These are phyloP conservation scores for Candida anglica DNA, from an alignment of 805 yeast genomes.

Conservation along the genomic window DNA sequence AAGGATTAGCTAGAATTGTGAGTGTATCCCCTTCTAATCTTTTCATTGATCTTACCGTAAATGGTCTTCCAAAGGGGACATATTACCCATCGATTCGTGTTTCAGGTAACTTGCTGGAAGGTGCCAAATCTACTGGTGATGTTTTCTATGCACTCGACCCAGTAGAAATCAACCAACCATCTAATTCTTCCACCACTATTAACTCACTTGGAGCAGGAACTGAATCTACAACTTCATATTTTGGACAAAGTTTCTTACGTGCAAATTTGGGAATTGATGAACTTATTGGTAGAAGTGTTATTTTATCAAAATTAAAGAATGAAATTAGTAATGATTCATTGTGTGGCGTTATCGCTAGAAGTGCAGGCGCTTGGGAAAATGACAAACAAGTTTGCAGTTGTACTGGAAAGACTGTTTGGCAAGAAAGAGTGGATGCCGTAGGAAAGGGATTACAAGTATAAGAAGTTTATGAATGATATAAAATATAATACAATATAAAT, in stretches of 20 bases:
- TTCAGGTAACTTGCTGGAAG: slow-evolving; percentile 73
- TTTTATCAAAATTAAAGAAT: slow-evolving; percentile 39
- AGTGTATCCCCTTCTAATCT: slow-evolving; percentile 51
- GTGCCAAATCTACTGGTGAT: slow-evolving; percentile 64
- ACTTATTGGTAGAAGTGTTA: slow-evolving; percentile 67
- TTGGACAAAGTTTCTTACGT: slow-evolving; percentile 36
- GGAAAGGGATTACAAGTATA: slow-evolving; percentile 39
- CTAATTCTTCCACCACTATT: slow-evolving; percentile 23
- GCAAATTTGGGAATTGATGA: slow-evolving; percentile 50
- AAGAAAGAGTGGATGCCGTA: slow-evolving; percentile 79
- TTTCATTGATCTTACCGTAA: slow-evolving; percentile 73
- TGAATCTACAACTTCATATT: slow-evolving; percentile 9
- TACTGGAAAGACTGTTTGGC: slow-evolving; percentile 95
- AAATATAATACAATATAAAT: too few species aligned
- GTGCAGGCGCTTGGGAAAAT: slow-evolving; percentile 98
- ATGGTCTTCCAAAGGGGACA: slow-evolving; percentile 61
- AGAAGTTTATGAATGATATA: too few species aligned
- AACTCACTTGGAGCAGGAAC: slow-evolving; percentile 31
- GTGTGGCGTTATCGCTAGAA: slow-evolving; percentile 89
- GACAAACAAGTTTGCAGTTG: slow-evolving; percentile 91
- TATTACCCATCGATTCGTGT: slow-evolving; percentile 68
- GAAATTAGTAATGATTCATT: slow-evolving; percentile 43
- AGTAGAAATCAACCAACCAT: slow-evolving; percentile 23
- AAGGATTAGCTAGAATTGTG: slow-evolving; percentile 85
- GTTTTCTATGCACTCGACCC: slow-evolving; percentile 43